Percentiles rank a stretch among this genome's conserved stretches.
These are phyloP conservation scores for Diplogelasinospora grovesii DNA, from an alignment of 495 filamentous ascomycete genomes.

Conservation along the genomic window DNA sequence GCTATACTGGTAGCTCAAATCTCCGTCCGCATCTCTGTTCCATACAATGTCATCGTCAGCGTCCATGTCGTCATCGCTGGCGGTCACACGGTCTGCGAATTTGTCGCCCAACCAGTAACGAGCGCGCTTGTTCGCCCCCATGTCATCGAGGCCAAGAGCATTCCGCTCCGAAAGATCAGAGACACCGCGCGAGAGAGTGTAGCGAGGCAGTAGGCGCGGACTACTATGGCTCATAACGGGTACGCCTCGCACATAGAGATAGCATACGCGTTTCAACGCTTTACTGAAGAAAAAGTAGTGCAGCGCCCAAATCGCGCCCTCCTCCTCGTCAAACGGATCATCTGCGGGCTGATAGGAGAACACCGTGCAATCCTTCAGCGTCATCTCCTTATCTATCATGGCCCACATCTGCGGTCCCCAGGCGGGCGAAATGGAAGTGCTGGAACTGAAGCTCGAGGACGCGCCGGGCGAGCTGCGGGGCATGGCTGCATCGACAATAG, in stretches of 20 bases:
- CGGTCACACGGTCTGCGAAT: constrained; percentile 34
- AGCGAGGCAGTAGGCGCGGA: constrained; percentile 30
- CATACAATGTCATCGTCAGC: constrained; percentile 35
- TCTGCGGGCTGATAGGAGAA: constrained; percentile 84
- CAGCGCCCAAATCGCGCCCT: constrained; percentile 86
- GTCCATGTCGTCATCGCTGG: constrained; percentile 41
- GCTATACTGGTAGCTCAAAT: constrained; percentile 42
- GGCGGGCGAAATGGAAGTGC: constrained; percentile 30
- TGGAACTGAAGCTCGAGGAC: constrained; percentile 17
- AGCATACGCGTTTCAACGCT: constrained; percentile 84
- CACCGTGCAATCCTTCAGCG: constrained; percentile 70
- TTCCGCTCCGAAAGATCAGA: constrained; percentile 4
- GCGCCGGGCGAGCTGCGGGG: constrained; percentile 24
- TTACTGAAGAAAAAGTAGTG: constrained; percentile 99
- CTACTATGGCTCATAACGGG: constrained; percentile 72
- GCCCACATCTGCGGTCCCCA: constrained; percentile 90
- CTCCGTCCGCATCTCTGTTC: constrained; percentile 46
- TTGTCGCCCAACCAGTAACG: constrained; percentile 65
- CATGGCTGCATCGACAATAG: constrained; percentile 16
- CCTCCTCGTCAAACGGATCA: constrained; percentile 79
- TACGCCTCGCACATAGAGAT: constrained; percentile 81
- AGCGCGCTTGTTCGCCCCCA: constrained; percentile 10
- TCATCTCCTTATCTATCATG: constrained; percentile 87
- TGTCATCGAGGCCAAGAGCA: constrained; percentile 6
- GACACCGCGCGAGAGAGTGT: constrained; percentile 18